A percentile compares a stretch with the other conserved stretches of the same genome.
Conservation (phyloP, 257 asterid genomes). For the Mitragyna speciosa region DNA sequence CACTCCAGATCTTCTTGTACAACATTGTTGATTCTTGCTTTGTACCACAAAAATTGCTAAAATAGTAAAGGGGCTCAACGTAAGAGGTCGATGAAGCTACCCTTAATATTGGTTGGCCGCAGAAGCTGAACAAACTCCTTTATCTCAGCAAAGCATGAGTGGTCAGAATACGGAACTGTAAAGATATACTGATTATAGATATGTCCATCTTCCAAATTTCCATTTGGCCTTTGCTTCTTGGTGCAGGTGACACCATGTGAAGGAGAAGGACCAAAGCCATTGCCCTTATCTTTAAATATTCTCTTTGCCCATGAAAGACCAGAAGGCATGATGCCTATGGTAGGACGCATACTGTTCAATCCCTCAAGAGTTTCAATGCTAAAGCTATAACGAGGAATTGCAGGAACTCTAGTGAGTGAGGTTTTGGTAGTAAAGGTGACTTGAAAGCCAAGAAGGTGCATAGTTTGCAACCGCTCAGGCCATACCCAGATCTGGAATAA, state of each 20-base stretch:
- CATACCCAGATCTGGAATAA: conserved; percentile 84
- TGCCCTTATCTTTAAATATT: conserved; percentile 24
- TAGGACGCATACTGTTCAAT: conserved; percentile 55
- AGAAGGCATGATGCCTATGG: conserved; percentile 87
- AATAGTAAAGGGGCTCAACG: conserved; percentile 59
- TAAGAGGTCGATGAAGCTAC: conserved; percentile 56
- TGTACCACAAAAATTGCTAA: conserved; percentile 54
- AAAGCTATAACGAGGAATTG: conserved; percentile 86
- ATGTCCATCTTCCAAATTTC: conserved; percentile 24
- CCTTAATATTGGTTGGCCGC: conserved; percentile 60
- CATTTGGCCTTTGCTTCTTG: conserved; percentile 27
- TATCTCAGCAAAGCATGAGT: conserved; percentile 81
- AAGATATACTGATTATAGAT: conserved; percentile 45
- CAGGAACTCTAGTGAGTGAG: conserved; percentile 80
- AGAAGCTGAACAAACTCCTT: conserved; percentile 69
- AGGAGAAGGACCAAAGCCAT: conserved; percentile 31
- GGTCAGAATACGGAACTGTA: conserved; percentile 80
- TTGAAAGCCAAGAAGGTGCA: conserved; percentile 81
- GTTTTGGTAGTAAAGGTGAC: conserved; percentile 72
- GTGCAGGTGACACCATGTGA: conserved; percentile 17
- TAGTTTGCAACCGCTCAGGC: conserved; percentile 81
- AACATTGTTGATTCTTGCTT: conserved; percentile 53
- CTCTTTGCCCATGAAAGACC: conserved; percentile 76
- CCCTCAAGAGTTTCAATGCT: conserved; percentile 68
- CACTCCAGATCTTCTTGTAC: conserved; percentile 34